A percentile compares a stretch with the other conserved stretches of the same genome.
phyloP scores from a whole-genome alignment of 768 basidiomycete species.

The Pleurotus djamor region DNA sequence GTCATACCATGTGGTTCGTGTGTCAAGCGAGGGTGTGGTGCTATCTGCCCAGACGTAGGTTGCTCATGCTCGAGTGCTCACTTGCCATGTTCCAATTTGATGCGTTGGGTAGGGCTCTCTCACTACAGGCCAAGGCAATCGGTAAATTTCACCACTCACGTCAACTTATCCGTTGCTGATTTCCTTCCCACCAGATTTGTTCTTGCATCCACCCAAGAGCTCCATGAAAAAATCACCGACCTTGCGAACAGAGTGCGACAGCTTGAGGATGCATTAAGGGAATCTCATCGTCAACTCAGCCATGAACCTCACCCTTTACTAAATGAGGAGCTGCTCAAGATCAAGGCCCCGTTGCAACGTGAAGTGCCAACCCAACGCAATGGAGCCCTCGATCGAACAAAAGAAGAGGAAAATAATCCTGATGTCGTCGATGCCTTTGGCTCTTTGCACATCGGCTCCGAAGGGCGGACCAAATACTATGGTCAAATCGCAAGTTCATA shows the following conservation, averaged over 20 bases:
- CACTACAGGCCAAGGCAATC: slow-evolving; percentile 81
- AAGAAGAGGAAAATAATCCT: slow-evolving; percentile 62
- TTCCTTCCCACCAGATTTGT: slow-evolving; percentile 54
- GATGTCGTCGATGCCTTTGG: slow-evolving; percentile 82
- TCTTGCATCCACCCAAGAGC: slow-evolving; percentile 74
- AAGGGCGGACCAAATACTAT: slow-evolving; percentile 74
- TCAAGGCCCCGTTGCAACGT: slow-evolving; percentile 76
- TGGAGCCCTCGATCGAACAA: slow-evolving; percentile 29
- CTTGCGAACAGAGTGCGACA: slow-evolving; percentile 73
- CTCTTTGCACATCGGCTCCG: slow-evolving; percentile 68
- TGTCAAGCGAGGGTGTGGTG: slow-evolving; percentile 76
- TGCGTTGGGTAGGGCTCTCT: slow-evolving; percentile 56
- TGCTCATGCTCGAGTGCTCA: slow-evolving; percentile 13
- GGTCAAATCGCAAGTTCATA: slow-evolving; percentile 77
- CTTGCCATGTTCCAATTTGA: slow-evolving; percentile 6
- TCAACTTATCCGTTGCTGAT: not conserved
- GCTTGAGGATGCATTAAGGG: slow-evolving; percentile 68
- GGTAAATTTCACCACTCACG: slow-evolving; percentile 34
- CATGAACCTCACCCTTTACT: slow-evolving; percentile 65
- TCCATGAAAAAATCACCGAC: slow-evolving; percentile 80
- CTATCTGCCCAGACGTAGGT: slow-evolving; percentile 80
- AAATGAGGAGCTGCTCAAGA: slow-evolving; percentile 65
- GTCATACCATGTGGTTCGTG: slow-evolving; percentile 77
- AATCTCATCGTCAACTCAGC: slow-evolving; percentile 57
- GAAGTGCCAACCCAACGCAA: slow-evolving; percentile 49